phyloP scores from a whole-genome alignment of 345 rosid species.

The Pistacia integerrima region DNA sequence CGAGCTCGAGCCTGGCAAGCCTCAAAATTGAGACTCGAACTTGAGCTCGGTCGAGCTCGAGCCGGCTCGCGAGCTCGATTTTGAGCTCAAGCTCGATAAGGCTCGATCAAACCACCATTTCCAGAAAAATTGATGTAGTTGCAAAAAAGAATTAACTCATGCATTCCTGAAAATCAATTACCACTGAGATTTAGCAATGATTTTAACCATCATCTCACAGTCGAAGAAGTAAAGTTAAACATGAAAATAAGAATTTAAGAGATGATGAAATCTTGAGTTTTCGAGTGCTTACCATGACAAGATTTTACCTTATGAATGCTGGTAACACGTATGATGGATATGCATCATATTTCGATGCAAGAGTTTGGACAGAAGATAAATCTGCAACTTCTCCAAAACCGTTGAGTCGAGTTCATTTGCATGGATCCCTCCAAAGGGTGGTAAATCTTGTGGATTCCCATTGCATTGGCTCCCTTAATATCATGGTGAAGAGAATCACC shows the following conservation, averaged over 20 bases:
- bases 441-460: no score
- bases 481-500: slow-evolving; percentile 13
- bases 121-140: not conserved
- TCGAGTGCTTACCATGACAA: slow-evolving; percentile 7
- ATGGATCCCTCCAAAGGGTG: no score
- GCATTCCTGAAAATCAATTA: not conserved
- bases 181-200: not conserved
- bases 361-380: slow-evolving; percentile 51
- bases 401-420: not conserved
- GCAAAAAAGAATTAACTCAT: not conserved
- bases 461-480: no score
- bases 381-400: slow-evolving; percentile 64
- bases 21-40: no score
- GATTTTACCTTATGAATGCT: slow-evolving; percentile 68
- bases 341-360: slow-evolving; percentile 67
- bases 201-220: not conserved
- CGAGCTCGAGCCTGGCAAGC: no score
- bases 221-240: not conserved
- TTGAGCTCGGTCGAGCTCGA: no score
- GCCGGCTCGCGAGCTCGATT: no score
- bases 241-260: not conserved
- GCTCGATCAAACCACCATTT: no score
- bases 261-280: not conserved
- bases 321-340: slow-evolving; percentile 65
- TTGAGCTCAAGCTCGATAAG: no score